Conservation (phyloP, 2,329 filamentous ascomycete genomes). For the Verticillium nubilum region DNA sequence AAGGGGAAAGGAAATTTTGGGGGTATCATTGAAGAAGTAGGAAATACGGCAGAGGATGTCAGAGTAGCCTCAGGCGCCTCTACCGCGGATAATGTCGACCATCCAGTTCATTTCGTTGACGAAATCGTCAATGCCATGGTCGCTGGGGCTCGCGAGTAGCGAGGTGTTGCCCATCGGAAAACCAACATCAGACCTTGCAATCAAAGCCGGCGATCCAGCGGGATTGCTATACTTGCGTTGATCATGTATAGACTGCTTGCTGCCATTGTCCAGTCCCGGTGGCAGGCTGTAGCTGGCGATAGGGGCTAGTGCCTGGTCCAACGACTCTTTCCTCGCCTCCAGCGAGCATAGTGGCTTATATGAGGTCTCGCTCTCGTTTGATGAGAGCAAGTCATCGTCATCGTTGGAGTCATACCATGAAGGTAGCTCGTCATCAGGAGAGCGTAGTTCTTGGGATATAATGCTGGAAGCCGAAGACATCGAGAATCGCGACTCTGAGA, state of each 20-base stretch:
- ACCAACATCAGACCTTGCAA: slow-evolving; percentile 1
- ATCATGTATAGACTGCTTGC: slow-evolving; percentile 8
- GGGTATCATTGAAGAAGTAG: slow-evolving; percentile 3
- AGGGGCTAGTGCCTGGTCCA: slow-evolving; percentile 18
- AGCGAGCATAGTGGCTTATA: slow-evolving; percentile 16
- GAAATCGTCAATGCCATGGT: slow-evolving; percentile 34
- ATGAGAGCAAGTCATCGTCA: slow-evolving; percentile 23
- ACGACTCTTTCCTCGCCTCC: slow-evolving; percentile 10
- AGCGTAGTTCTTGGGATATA: slow-evolving; percentile 28
- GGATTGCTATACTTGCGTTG: background rate
- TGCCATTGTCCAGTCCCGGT: slow-evolving; percentile 17
- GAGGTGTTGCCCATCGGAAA: slow-evolving; percentile 8
- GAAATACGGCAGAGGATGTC: background rate
- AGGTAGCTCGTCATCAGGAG: slow-evolving; percentile 33
- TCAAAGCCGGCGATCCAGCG: slow-evolving; percentile 4
- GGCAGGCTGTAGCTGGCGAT: slow-evolving; percentile 46
- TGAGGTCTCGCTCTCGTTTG: slow-evolving; percentile 29
- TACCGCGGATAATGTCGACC: slow-evolving; percentile 37
- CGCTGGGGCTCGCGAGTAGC: slow-evolving; percentile 27
- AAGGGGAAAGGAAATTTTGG: background rate
- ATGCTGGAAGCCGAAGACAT: slow-evolving; percentile 24
- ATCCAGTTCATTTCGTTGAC: slow-evolving; percentile 47
- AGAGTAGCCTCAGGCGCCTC: slow-evolving; percentile 8
- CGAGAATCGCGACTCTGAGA: slow-evolving; percentile 20
- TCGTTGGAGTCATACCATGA: slow-evolving; percentile 44